Conservation (phyloP, 768 basidiomycete species). For the Boletus reticuloceps region DNA sequence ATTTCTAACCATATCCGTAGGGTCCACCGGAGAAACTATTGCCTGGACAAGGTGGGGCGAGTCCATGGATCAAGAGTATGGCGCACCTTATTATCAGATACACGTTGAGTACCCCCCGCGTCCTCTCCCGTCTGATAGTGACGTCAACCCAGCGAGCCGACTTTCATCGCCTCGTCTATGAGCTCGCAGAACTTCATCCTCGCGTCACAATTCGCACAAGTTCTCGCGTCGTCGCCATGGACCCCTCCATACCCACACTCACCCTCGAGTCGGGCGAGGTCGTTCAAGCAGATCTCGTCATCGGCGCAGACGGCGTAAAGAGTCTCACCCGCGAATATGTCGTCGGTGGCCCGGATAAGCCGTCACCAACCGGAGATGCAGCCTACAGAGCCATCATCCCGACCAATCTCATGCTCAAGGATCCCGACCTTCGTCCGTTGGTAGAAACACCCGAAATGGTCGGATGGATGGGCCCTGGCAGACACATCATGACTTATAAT, state of each 20-base stretch:
- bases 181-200: conserved; percentile 36
- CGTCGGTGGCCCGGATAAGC: conserved; percentile 45
- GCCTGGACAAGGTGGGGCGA: conserved; percentile 38
- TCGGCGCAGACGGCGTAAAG: conserved; percentile 55
- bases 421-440: conserved; percentile 50
- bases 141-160: conserved; percentile 39
- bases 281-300: conserved; percentile 42
- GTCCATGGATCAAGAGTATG: conserved; percentile 30
- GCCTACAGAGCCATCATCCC: conserved; percentile 58
- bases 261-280: conserved; percentile 43
- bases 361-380: conserved; percentile 58
- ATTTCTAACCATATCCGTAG: conserved; percentile 5
- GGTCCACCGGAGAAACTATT: conserved; percentile 34
- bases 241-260: conserved; percentile 33
- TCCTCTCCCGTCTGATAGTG: neutral
- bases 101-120: conserved; percentile 28
- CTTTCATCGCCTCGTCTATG: conserved; percentile 39
- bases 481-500: conserved; percentile 45
- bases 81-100: conserved; percentile 33
- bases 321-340: conserved; percentile 47
- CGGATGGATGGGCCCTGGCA: conserved; percentile 56
- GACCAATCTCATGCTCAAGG: conserved; percentile 41
- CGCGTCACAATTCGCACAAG: conserved; percentile 33
- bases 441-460: conserved; percentile 53
- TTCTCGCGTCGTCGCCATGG: conserved; percentile 35